Conservation (phyloP, 73 alveolate species). For the Paraurostyla sp. region DNA sequence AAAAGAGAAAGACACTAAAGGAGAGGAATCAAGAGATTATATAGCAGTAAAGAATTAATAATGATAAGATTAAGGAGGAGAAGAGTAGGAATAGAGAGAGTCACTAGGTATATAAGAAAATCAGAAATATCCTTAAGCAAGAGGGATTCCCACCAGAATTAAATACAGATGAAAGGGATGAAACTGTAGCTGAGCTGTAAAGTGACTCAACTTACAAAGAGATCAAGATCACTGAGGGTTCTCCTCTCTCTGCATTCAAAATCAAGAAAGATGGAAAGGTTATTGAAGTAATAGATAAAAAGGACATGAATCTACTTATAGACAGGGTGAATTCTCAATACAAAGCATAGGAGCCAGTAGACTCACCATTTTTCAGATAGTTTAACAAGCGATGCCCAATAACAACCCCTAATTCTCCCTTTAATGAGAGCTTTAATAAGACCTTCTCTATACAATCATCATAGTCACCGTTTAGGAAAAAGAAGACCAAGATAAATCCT, state of each 20-base stretch:
- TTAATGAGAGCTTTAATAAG: too few species aligned
- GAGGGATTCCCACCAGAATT: too few species aligned
- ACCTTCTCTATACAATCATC: background rate
- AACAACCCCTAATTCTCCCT: too few species aligned
- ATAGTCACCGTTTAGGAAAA: background rate
- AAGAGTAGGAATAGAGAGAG: background rate
- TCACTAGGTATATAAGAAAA: too few species aligned
- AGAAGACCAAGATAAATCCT: conserved; percentile 1
- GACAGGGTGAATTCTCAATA: background rate
- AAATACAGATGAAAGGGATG: too few species aligned
- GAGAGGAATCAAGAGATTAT: background rate
- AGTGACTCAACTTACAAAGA: background rate
- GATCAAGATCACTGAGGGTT: background rate
- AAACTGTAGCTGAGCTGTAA: background rate
- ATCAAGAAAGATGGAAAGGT: background rate
- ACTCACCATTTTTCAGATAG: background rate
- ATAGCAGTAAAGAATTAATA: background rate
- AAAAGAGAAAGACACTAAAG: background rate
- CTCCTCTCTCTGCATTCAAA: background rate
- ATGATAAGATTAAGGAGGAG: background rate
- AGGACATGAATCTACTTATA: background rate
- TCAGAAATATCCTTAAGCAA: too few species aligned
- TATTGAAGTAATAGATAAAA: background rate
- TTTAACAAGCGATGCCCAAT: too few species aligned
- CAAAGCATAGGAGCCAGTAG: background rate